Conservation (phyloP, 2,329 filamentous ascomycete genomes). For the Ophiocordyceps robertsii region DNA sequence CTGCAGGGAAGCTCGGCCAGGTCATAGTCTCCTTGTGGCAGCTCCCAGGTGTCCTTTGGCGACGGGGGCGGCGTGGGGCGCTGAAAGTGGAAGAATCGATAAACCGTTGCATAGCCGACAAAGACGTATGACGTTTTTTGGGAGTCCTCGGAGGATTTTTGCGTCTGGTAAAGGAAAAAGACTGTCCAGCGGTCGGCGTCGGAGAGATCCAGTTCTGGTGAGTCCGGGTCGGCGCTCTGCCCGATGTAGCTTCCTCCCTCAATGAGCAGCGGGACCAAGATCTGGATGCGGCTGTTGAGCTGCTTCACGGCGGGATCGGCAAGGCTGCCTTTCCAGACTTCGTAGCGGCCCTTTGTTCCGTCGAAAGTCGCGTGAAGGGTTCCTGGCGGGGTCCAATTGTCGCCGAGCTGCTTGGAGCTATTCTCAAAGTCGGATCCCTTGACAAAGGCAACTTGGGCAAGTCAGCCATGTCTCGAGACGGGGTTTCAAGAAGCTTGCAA, state of each 20-base stretch:
- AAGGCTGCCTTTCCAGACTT: conserved; percentile 74
- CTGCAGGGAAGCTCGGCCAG: conserved; percentile 57
- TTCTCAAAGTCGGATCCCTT: conserved; percentile 48
- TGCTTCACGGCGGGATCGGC: conserved; percentile 54
- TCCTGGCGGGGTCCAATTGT: conserved; percentile 60
- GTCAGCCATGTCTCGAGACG: neutral
- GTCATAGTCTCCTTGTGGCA: conserved; percentile 29
- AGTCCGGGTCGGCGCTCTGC: conserved; percentile 27
- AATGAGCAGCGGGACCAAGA: conserved; percentile 76
- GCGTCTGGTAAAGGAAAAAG: conserved; percentile 72
- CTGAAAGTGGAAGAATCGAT: conserved; percentile 64
- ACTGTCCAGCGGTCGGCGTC: conserved; percentile 79
- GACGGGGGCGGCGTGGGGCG: conserved; percentile 29
- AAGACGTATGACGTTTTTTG: conserved; percentile 57
- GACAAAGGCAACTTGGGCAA: conserved; percentile 48
- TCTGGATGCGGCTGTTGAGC: conserved; percentile 68
- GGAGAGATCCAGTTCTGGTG: conserved; percentile 53
- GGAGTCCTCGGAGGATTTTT: conserved; percentile 23
- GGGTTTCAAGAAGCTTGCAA: neutral
- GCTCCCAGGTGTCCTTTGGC: conserved; percentile 26
- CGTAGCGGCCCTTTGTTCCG: conserved; percentile 50
- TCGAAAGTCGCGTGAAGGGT: conserved; percentile 52
- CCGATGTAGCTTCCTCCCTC: conserved; percentile 76
- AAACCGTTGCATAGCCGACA: conserved; percentile 80
- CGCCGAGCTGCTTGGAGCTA: conserved; percentile 31